Evolutionary conservation across 2,329 filamentous ascomycete species (phyloP).

Genomic region (Pestalotiopsis sp.): DNA sequence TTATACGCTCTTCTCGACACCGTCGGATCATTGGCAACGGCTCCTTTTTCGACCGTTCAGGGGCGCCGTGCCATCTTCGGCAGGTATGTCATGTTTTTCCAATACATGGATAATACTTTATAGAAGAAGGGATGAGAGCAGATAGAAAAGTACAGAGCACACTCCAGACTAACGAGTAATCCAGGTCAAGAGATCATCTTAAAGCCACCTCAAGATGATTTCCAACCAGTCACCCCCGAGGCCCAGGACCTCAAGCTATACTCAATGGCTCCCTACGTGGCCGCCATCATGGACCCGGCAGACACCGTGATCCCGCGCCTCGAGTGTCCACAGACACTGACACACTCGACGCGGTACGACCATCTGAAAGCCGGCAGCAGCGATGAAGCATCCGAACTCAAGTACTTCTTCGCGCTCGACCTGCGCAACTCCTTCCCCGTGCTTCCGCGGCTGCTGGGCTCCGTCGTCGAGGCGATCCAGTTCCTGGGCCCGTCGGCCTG

Average conservation of each 20-base stretch:
- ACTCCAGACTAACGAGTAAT: background rate
- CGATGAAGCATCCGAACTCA: conserved; percentile 14
- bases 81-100: background rate
- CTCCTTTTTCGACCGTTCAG: background rate
- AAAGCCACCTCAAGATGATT: background rate
- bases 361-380: conserved; percentile 17
- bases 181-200: background rate
- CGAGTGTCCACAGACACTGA: conserved; percentile 27
- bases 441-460: conserved; percentile 54
- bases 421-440: conserved; percentile 46
- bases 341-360: conserved; percentile 22
- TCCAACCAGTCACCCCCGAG: background rate
- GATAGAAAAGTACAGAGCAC: too few species aligned
- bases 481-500: conserved; percentile 55
- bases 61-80: background rate
- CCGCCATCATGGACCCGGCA: conserved; percentile 31
- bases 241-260: conserved; percentile 8
- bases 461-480: conserved; percentile 50
- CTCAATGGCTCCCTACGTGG: conserved; percentile 23
- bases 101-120: background rate
- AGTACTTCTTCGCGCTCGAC: conserved; percentile 58
- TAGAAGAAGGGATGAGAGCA: too few species aligned
- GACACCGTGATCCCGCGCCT: conserved; percentile 26
- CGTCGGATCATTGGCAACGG: conserved; percentile 1
- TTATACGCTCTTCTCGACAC: conserved; percentile 4